A percentile compares a stretch with the other conserved stretches of the same genome.
phyloP scores from a whole-genome alignment of 148 eudicot species.

The Camellia japonica region DNA sequence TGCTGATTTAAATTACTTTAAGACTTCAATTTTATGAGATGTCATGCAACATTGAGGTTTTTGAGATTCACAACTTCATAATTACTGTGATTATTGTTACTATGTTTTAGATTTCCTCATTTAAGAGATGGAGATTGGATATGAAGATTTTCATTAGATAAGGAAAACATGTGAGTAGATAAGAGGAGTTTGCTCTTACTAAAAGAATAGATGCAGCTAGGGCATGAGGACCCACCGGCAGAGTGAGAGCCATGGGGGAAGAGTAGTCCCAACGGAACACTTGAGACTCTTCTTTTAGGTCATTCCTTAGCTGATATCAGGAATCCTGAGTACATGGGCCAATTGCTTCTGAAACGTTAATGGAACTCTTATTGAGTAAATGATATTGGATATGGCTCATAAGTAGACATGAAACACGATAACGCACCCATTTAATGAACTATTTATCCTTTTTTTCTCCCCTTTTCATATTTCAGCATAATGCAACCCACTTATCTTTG shows the following conservation, averaged over 20 bases:
- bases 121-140: background rate
- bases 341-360: background rate
- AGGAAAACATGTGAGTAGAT: background rate
- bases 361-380: background rate
- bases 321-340: background rate
- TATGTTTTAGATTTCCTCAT: background rate
- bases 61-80: background rate
- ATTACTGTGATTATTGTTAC: background rate
- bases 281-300: background rate
- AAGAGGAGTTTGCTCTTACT: background rate
- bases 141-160: background rate
- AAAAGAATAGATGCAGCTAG: background rate
- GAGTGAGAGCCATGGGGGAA: background rate
- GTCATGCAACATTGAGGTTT: background rate
- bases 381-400: background rate
- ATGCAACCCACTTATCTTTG: background rate
- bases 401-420: background rate
- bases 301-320: background rate
- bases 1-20: background rate
- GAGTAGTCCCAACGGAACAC: background rate
- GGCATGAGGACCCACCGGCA: background rate
- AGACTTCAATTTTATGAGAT: background rate
- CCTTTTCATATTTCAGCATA: background rate
- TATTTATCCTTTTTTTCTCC: background rate
- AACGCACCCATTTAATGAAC: background rate